A percentile compares a stretch with the other conserved stretches of the same genome.
Evolutionary conservation across 495 filamentous ascomycete genomes (phyloP).

Genomic region (Eremomyces bilateralis): DNA sequence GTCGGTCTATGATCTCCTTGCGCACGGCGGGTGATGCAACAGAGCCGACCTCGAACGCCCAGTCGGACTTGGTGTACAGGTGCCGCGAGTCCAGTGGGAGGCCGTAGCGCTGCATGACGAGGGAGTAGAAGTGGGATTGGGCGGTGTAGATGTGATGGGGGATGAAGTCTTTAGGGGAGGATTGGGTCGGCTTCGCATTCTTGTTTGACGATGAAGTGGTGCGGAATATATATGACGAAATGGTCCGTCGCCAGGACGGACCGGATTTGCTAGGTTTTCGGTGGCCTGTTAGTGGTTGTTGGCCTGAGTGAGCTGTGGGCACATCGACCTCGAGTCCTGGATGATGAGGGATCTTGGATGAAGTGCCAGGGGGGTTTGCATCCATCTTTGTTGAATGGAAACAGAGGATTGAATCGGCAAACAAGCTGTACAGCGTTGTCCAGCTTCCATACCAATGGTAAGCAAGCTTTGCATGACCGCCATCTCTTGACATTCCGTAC

Average conservation of each 20-base stretch:
- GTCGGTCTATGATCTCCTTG: conserved; percentile 14
- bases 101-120: conserved; percentile 21
- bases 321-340: not conserved
- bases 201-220: not conserved
- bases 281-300: conserved; percentile 8
- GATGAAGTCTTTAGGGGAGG: conserved; percentile 15
- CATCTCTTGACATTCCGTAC: conserved; percentile 59
- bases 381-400: conserved; percentile 18
- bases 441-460: conserved; percentile 92
- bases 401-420: conserved; percentile 20
- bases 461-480: conserved; percentile 67
- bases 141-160: conserved; percentile 19
- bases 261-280: conserved; percentile 1
- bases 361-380: not conserved
- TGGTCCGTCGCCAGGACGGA: conserved; percentile 6
- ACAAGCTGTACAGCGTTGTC: conserved; percentile 43
- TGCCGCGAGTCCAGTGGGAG: conserved; percentile 23
- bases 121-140: conserved; percentile 19
- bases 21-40: conserved; percentile 15
- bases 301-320: conserved; percentile 3
- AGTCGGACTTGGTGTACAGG: conserved; percentile 24
- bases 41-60: conserved; percentile 22
- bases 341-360: not conserved
- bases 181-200: not conserved
- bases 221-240: too few relatives aligned